Evolutionary conservation across 371 early-diverging fungal genomes (phyloP).

Genomic region (Actinomortierella wolfii): DNA sequence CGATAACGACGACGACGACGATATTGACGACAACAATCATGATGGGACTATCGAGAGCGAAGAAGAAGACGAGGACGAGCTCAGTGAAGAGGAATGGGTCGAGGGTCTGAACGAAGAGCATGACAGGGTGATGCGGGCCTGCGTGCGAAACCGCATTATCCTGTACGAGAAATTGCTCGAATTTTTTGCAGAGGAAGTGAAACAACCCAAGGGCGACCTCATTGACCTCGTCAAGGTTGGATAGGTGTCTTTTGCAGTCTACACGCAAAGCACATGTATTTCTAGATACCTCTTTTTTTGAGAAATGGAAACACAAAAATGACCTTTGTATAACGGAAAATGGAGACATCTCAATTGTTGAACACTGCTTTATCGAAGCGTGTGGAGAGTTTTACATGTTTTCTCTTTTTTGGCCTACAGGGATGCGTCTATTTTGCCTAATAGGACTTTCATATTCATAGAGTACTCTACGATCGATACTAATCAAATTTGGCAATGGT

Average conservation of each 20-base stretch:
- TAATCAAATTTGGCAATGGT: too few relatives aligned
- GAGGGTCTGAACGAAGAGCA: slow-evolving; percentile 11
- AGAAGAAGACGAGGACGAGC: slow-evolving; percentile 4
- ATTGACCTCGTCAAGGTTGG: slow-evolving; percentile 68
- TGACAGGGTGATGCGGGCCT: slow-evolving; percentile 11
- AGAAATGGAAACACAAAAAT: too few relatives aligned
- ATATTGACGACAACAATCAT: not conserved
- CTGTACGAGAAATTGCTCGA: slow-evolving; percentile 73
- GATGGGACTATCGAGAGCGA: not conserved
- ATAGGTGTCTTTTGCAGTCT: slow-evolving; percentile 14
- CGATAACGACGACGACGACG: slow-evolving; percentile 6
- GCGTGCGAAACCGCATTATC: slow-evolving; percentile 58
- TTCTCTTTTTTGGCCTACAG: too few relatives aligned
- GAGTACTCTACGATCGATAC: too few relatives aligned
- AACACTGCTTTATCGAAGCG: too few relatives aligned
- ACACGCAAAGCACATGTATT: too few relatives aligned
- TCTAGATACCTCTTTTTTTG: too few relatives aligned
- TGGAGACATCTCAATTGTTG: too few relatives aligned
- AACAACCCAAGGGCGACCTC: slow-evolving; percentile 78
- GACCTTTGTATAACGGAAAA: too few relatives aligned
- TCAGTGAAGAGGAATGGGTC: slow-evolving; percentile 5
- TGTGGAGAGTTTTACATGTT: too few relatives aligned
- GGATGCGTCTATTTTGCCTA: too few relatives aligned
- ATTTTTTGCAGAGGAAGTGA: slow-evolving; percentile 81
- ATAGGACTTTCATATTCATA: too few relatives aligned